These are phyloP conservation scores for Cordyceps sp. DNA, from an alignment of 2,329 filamentous ascomycete species.

Conservation along the genomic window DNA sequence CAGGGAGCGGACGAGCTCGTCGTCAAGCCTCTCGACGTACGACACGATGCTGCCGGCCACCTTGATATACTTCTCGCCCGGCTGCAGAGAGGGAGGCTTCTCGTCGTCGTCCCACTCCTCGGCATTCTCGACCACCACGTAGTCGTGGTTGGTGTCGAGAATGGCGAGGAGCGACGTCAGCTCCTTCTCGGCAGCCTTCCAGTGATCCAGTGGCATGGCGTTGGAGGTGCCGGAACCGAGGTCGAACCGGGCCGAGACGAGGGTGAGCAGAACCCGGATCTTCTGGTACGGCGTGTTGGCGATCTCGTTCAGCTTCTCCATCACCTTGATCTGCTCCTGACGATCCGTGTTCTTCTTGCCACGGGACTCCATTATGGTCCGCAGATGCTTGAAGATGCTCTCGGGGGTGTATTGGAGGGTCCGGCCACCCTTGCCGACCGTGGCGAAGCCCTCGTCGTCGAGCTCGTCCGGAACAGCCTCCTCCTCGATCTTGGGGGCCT, in stretches of 20 bases:
- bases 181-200: conserved; percentile 87
- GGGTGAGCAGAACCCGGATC: conserved; percentile 77
- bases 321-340: conserved; percentile 82
- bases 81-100: conserved; percentile 60
- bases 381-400: conserved; percentile 94
- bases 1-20: conserved; percentile 92
- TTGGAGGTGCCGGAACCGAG: conserved; percentile 59
- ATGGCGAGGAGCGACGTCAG: conserved; percentile 61
- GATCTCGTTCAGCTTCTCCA: conserved; percentile 92
- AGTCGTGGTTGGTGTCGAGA: conserved; percentile 62
- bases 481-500: conserved; percentile 18
- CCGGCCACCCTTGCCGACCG: conserved; percentile 77
- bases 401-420: conserved; percentile 86
- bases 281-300: conserved; percentile 82
- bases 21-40: conserved; percentile 85
- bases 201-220: conserved; percentile 90
- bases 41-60: conserved; percentile 90
- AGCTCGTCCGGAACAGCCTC: conserved; percentile 34
- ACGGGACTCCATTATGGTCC: conserved; percentile 83
- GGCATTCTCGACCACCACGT: conserved; percentile 76
- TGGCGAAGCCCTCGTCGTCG: conserved; percentile 77
- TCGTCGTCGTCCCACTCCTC: conserved; percentile 99
- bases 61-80: conserved; percentile 69
- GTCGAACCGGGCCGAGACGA: conserved; percentile 91
- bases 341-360: conserved; percentile 99